Percentiles rank a stretch among this genome's conserved stretches.
phyloP scores from a whole-genome alignment of 2,329 filamentous ascomycete species.

The Arthrobotrys sphaeroides region DNA sequence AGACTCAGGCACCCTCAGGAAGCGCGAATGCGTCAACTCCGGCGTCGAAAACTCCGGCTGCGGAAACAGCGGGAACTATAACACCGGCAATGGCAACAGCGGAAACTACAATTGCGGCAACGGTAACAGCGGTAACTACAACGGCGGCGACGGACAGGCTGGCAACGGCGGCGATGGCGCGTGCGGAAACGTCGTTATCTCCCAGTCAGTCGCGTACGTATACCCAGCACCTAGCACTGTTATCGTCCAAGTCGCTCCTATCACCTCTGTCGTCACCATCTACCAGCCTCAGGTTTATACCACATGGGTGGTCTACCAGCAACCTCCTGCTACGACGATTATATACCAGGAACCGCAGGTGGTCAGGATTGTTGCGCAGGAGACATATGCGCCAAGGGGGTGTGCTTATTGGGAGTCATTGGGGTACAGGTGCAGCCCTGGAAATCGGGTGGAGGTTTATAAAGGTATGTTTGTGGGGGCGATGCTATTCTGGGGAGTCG shows the following conservation, averaged over 20 bases:
- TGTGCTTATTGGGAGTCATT: slow-evolving; percentile 51
- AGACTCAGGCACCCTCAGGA: not conserved
- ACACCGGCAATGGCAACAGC: slow-evolving; percentile 39
- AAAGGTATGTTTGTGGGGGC: not conserved
- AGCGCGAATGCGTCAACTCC: slow-evolving; percentile 49
- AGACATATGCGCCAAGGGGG: slow-evolving; percentile 43
- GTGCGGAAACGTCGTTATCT: slow-evolving; percentile 48
- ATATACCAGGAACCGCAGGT: slow-evolving; percentile 45
- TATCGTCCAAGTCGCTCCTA: slow-evolving; percentile 31
- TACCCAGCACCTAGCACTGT: slow-evolving; percentile 48
- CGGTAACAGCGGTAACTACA: slow-evolving; percentile 48
- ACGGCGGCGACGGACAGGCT: slow-evolving; percentile 26
- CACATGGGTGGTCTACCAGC: slow-evolving; percentile 42
- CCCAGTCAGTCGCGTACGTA: slow-evolving; percentile 30
- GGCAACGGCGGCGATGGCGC: slow-evolving; percentile 29
- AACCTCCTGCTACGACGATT: slow-evolving; percentile 37
- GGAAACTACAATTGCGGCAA: slow-evolving; percentile 53
- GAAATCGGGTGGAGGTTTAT: slow-evolving; percentile 14
- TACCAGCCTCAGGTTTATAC: slow-evolving; percentile 43
- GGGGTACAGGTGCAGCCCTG: slow-evolving; percentile 47
- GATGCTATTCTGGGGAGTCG: slow-evolving; percentile 28
- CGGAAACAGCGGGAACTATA: slow-evolving; percentile 36
- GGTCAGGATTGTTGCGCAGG: slow-evolving; percentile 27
- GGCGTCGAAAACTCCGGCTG: slow-evolving; percentile 36
- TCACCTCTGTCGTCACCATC: slow-evolving; percentile 28